Base-by-base conservation (phyloP, 2,329 filamentous ascomycete species). In the Cladophialophora bantiana region DNA sequence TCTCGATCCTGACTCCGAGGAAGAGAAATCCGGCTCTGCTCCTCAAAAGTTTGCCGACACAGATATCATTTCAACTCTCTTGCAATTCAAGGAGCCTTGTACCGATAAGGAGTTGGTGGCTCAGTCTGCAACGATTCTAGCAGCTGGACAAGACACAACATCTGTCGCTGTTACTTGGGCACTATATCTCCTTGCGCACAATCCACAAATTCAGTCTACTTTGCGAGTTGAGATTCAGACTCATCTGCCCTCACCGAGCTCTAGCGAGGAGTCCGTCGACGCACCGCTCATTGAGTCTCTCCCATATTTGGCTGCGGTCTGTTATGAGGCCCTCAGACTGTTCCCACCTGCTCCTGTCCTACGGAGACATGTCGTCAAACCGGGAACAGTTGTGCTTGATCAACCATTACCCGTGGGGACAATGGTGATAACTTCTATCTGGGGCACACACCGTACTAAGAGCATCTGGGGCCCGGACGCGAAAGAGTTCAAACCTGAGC, bases 101-200 rank as follows among this genome's bases (percentile, higher is more conserved):
- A 85, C 81, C 13, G 91, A 95, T 68, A 90, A 92, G 58, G 88
- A 92, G 68, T 85, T 96, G n/a, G 86, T 92, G 40, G 90, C 95
- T 76, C 93, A 96, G 78, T 86, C 94, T 75, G 95, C 95, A 91
- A 95, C 92, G 0, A 94, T 96, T 80, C 85, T 96, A 6, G 90
- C 90, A 0, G 93, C 92, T 0, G 89, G 71, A 26, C 74, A 75
- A 60, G 75, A 76, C 61, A 76, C 74, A 2, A 75, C 73, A 34
- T 70, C 74, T 1, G 66, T 68, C 3, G 70, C 73, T 7, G 65
- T 74, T 35, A 72, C 72, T 26, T 75, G 75, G 74, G 71, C 72
- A 52, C 62, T 71, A 38, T 75, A 75, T 53, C 64, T 73, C 18
- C 71, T 76, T 9, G 70, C 71, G 38, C 68, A 70, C 34, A 68